phyloP scores from a whole-genome alignment of 345 rosid genomes.

The Moricandia arvensis region DNA sequence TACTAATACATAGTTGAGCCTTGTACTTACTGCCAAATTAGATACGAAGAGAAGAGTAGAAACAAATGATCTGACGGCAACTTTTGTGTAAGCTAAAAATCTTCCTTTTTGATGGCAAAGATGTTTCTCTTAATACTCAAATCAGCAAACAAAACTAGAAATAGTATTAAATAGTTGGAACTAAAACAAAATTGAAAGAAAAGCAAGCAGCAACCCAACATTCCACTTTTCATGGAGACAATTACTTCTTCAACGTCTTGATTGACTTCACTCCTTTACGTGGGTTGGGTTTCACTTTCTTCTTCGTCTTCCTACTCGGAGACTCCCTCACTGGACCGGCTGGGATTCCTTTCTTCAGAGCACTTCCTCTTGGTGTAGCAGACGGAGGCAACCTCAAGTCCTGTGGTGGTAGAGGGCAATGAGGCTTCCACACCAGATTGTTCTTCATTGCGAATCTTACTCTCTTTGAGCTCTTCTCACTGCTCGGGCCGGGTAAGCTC shows the following conservation, averaged over 20 bases:
- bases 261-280: conserved; percentile 51
- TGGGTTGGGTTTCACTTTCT: conserved; percentile 48
- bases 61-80: conserved; percentile 5
- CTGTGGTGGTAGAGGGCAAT: conserved; percentile 89
- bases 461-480: conserved; percentile 74
- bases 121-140: neutral
- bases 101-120: neutral
- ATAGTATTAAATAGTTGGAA: conserved; percentile 6
- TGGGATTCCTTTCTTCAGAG: conserved; percentile 83
- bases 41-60: neutral
- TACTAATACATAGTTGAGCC: neutral
- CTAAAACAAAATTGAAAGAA: conserved; percentile 14
- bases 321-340: conserved; percentile 85
- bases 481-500: conserved; percentile 42
- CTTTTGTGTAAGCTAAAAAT: neutral
- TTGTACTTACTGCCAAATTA: neutral
- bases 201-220: conserved; percentile 12
- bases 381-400: conserved; percentile 91
- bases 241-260: conserved; percentile 45
- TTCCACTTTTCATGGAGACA: conserved; percentile 30
- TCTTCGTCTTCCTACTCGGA: conserved; percentile 53
- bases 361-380: conserved; percentile 95
- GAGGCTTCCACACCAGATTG: conserved; percentile 97
- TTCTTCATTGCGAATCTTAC: conserved; percentile 85
- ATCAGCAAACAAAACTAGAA: conserved; percentile 8